A percentile compares a stretch with the other conserved stretches of the same genome.
Evolutionary conservation across 768 basidiomycete species (phyloP).

Genomic region (Polyporus arcularius): DNA sequence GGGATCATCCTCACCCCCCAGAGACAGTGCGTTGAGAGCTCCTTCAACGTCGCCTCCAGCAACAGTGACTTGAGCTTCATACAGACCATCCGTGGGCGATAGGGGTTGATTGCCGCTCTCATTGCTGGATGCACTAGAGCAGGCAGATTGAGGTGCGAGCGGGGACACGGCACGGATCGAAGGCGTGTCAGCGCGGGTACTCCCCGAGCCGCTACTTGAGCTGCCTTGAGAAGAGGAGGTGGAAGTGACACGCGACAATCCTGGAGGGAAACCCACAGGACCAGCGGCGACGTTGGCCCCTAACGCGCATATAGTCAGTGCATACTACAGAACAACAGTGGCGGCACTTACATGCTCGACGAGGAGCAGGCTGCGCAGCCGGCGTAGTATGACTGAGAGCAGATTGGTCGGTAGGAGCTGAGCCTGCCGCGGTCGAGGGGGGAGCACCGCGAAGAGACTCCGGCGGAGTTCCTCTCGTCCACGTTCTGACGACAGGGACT

Average conservation of each 20-base stretch:
- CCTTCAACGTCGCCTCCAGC: neutral
- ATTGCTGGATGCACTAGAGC: neutral
- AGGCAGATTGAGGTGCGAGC: neutral
- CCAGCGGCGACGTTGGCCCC: neutral
- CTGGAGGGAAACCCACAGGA: neutral
- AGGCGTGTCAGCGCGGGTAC: neutral
- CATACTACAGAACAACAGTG: too few relatives aligned
- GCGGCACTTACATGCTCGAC: slow-evolving; percentile 4
- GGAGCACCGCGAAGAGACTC: neutral
- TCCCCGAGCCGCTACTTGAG: neutral
- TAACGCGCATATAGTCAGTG: neutral
- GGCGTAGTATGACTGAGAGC: neutral
- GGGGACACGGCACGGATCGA: neutral
- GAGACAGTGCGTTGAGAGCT: neutral
- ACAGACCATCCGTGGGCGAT: neutral
- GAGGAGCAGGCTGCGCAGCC: neutral
- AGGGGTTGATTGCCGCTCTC: neutral
- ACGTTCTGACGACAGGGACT: neutral
- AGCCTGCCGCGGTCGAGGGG: neutral
- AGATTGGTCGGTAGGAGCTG: neutral
- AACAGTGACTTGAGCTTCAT: neutral
- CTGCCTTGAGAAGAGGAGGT: neutral
- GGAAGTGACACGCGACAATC: neutral
- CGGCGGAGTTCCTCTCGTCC: neutral
- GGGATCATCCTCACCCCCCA: neutral